Base-by-base conservation (phyloP, 306 rosid species). In the Lathyrus sativus region DNA sequence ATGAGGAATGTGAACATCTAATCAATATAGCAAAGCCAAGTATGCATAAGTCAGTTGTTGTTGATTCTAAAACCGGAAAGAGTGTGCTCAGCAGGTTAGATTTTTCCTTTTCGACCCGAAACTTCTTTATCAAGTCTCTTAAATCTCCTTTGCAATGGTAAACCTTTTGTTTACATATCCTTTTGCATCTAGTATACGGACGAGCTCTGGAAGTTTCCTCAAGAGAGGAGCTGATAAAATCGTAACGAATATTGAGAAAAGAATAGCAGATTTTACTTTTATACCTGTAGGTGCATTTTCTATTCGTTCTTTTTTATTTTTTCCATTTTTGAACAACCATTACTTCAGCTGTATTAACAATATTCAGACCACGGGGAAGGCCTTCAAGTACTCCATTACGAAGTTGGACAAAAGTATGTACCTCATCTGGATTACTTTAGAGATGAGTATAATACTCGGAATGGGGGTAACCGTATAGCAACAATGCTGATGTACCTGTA, bases 381-480 rank as follows among this genome's bases (percentile, higher is more conserved):
- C 51, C 84, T 95, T 87, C 96, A 95, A 74, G 71, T 90, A 81
- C 97, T 95, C 62, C 99, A 90, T 79, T 95, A 95, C 62, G 96
- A 88, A 83, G 97, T 82, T 70, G 99, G 99, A 65, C 97, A 93
- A 82, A 88, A 90, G 79, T 93, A 88, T 72, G 97, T 87, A 48
- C 80, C 90, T 76, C 99, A 93, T 71, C 82, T 13, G 71, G 99
- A 93, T 82, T 90, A 84, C 75, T 93, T 90, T 74, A 77, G 57
- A 10, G 99, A 93, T 10, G 81, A 81, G 0, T 82, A 31, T 80
- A 90, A 82, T 80, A 85, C 89, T 35, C 50, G 14, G 55, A 84
- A 85, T 60, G 99, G 92, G 55, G 97, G 95, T 80, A 96, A 93
- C 77, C 95, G 99, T 18, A 90, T 87, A 70, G 99, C 97, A 64